Base-by-base conservation (phyloP, 1,139 yeast genomes). In the Zygotorulaspora mrakii region DNA sequence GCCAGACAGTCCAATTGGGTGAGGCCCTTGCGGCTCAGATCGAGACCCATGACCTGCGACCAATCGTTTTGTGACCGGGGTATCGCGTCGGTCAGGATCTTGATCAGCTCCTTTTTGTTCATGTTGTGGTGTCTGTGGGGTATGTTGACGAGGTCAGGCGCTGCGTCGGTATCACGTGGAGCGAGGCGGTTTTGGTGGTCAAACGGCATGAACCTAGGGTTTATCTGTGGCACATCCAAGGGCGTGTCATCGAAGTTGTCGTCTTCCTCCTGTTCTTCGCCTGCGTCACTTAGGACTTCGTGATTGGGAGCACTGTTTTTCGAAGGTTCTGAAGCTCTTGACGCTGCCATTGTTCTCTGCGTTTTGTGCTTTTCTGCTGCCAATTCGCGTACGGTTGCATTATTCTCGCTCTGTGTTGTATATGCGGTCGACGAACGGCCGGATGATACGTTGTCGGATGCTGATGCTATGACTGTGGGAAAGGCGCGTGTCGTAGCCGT, bases 201-300 rank as follows among this genome's bases (percentile, higher is more conserved):
- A 12, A 25, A 3, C 9, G 31, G 31, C 31, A 44, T 31, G 28
- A 40, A 46, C 20, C 42, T 39, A 17, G 43, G 47, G 35, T 53
- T 52, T 22, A 57, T 40, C 26, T 45, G 48, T 12, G 62, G 61
- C 13, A 54, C 46, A 17, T 53, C 54, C 10, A 57, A 33, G 5
- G 61, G 54, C 6, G 57, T 53, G 23, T 56, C 56, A 27, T 52
- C 55, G 10, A 27, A 31, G 9, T 35, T 38, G n/a, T 34, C 42
- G 2, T 33, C 39, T 8, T 48, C 47, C n/a, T 35, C 35, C 8
- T 20, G 22, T 20, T 20, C 22, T 9, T 20, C 8, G 22, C 22
- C 22, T 9, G 6, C 8, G 6, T 20, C 22, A 9, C 9, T 6
- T 9, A 20, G 22, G 9, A 6, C 22, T 6, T 20, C 22, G 22